These are phyloP conservation scores for Fusarium fracticaudum DNA, from an alignment of 2,329 filamentous ascomycete species.

Conservation along the genomic window DNA sequence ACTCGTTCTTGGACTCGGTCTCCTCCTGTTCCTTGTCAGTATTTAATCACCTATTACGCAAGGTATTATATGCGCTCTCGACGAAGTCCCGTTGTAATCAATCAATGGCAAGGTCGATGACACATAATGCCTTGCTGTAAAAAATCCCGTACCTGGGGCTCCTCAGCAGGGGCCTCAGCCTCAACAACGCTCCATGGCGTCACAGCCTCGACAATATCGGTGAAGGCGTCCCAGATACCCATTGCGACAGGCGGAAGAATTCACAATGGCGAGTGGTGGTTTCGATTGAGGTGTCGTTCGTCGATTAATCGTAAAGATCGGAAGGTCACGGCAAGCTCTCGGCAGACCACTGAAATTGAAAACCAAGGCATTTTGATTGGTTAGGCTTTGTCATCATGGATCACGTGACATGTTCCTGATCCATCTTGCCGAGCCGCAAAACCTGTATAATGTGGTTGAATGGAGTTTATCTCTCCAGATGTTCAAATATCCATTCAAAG, in stretches of 20 bases:
- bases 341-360: slow-evolving; percentile 52
- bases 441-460: background rate
- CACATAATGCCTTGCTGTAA: slow-evolving; percentile 28
- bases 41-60: background rate
- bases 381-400: slow-evolving; percentile 10
- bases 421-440: slow-evolving; percentile 9
- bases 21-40: slow-evolving; percentile 48
- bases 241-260: slow-evolving; percentile 58
- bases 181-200: slow-evolving; percentile 72
- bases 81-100: slow-evolving; percentile 21
- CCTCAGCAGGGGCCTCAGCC: slow-evolving; percentile 74
- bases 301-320: slow-evolving; percentile 51
- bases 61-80: background rate
- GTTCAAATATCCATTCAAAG: background rate
- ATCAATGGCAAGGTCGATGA: slow-evolving; percentile 12
- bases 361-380: slow-evolving; percentile 61
- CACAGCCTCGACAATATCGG: slow-evolving; percentile 71
- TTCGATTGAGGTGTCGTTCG: slow-evolving; percentile 48
- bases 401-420: slow-evolving; percentile 6
- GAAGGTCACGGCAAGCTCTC: slow-evolving; percentile 47
- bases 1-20: slow-evolving; percentile 61
- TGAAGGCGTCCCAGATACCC: slow-evolving; percentile 74
- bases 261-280: slow-evolving; percentile 55
- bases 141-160: slow-evolving; percentile 61
- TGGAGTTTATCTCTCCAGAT: background rate